Evolutionary conservation across 2,329 filamentous ascomycete genomes (phyloP).

Genomic region (Botrytis elliptica): DNA sequence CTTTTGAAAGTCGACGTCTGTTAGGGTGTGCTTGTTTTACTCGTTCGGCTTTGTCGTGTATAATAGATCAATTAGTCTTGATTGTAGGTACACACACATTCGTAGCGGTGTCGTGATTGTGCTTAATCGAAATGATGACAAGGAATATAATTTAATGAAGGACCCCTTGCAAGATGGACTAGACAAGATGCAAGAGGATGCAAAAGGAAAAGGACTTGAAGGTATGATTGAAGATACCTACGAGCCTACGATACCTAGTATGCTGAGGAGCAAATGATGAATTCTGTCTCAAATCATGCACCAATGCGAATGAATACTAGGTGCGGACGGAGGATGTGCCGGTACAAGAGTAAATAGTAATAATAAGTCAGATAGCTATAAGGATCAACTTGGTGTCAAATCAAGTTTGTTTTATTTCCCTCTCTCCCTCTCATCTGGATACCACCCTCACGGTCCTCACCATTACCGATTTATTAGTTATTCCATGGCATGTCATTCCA

Average conservation of each 20-base stretch:
- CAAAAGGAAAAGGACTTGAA: not conserved
- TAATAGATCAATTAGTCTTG: not conserved
- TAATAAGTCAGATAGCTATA: not conserved
- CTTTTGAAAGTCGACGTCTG: not conserved
- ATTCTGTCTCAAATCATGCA: not conserved
- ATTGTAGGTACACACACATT: not conserved
- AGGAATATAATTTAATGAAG: slow-evolving; percentile 11
- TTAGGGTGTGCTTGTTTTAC: not conserved
- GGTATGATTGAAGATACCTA: not conserved
- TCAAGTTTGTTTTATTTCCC: not conserved
- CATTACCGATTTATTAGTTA: not conserved
- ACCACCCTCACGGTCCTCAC: not conserved
- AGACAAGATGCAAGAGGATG: not conserved
- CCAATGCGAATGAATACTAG: not conserved
- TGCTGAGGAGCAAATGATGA: not conserved
- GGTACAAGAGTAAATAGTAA: not conserved
- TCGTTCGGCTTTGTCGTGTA: slow-evolving; percentile 5
- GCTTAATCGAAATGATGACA: slow-evolving; percentile 18
- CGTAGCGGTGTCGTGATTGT: not conserved
- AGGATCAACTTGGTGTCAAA: not conserved
- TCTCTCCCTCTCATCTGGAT: not conserved
- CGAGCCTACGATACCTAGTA: not conserved
- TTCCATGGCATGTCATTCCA: not conserved
- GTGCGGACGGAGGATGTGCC: not conserved
- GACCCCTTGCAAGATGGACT: not conserved